These are phyloP conservation scores for Pestalotiopsis sp. DNA, from an alignment of 2,329 filamentous ascomycete genomes.

Conservation along the genomic window DNA sequence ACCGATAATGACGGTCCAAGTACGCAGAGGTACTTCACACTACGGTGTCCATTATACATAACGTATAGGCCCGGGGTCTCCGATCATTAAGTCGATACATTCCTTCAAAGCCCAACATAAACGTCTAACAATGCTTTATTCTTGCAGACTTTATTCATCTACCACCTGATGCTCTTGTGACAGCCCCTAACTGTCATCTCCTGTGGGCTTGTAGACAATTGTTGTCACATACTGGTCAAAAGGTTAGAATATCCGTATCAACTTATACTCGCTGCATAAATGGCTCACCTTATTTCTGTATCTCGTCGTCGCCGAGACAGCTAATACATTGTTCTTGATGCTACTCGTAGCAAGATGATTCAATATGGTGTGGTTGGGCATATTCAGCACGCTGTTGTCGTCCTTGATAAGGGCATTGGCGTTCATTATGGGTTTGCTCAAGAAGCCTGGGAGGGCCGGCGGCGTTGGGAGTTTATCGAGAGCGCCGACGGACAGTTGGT, in stretches of 20 bases:
- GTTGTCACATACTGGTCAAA: slow-evolving; percentile 83
- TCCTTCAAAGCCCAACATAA: background rate
- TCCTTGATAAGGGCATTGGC: slow-evolving; percentile 91
- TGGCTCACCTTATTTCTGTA: slow-evolving; percentile 85
- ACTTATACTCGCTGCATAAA: background rate
- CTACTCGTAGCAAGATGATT: slow-evolving; percentile 97
- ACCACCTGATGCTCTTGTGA: background rate
- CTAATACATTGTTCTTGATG: slow-evolving; percentile 94
- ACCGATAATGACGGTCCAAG: background rate
- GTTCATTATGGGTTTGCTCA: slow-evolving; percentile 94
- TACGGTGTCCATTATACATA: background rate
- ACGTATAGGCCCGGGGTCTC: slow-evolving; percentile 9
- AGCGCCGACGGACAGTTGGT: slow-evolving; percentile 73
- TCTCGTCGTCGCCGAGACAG: slow-evolving; percentile 94
- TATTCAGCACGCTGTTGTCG: slow-evolving; percentile 93
- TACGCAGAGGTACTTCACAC: background rate
- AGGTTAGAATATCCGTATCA: background rate
- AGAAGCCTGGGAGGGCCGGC: slow-evolving; percentile 83
- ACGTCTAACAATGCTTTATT: background rate
- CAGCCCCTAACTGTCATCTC: slow-evolving; percentile 44
- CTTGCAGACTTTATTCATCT: background rate
- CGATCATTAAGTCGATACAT: background rate
- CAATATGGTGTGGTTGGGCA: slow-evolving; percentile 95
- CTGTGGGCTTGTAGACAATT: slow-evolving; percentile 93
- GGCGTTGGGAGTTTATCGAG: slow-evolving; percentile 81